Base-by-base conservation (phyloP, 2,329 filamentous ascomycete species). In the Fusarium torreyae region DNA sequence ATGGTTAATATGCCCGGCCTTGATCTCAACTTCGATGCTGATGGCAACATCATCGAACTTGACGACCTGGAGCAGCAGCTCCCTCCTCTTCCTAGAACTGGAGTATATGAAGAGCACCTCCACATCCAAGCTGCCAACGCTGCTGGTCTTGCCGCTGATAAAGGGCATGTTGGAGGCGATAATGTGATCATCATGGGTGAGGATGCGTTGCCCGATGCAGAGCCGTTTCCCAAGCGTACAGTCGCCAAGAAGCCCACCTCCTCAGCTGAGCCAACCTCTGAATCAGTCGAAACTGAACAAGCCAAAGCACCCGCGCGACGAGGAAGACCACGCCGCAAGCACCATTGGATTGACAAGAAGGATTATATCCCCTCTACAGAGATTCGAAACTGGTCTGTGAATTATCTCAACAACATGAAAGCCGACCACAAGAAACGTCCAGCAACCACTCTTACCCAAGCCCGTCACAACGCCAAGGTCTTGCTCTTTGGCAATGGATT, bases 361-460 rank as follows among this genome's bases (percentile, higher is more conserved):
- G 79, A 79, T 17, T 75, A 77, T 18, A 28, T 87, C 11, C 72
- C 80, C 11, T 72, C 78, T 58, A 71, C 67, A 14, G 77, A 80
- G 52, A 74, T 85, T 48, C 79, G 77, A 56, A 56, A 66, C 7
- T 87, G 84, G 85, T 74, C 77, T 52, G 57, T 68, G 2, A 72
- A 83, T 40, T 87, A 88, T 57, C 62, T 82, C 9, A 66, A 76
- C 13, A 91, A 89, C 68, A 94, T 93, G 87, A 71, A 78, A 28
- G 76, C 70, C 18, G 68, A 66, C 39, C 74, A 64, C 56, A 78
- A 78, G 53, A 63, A 58, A 55, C 73, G 43, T 5, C 66, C 70
- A 33, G 59, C 57, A 9, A 72, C 75, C 34, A 78, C 78, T 1
- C 46, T 60, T 13, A 69, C 76, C 5, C 80, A 83, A 66, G 81